phyloP scores from a whole-genome alignment of 768 basidiomycete species.

The Phylloporus rhodoxanthus region DNA sequence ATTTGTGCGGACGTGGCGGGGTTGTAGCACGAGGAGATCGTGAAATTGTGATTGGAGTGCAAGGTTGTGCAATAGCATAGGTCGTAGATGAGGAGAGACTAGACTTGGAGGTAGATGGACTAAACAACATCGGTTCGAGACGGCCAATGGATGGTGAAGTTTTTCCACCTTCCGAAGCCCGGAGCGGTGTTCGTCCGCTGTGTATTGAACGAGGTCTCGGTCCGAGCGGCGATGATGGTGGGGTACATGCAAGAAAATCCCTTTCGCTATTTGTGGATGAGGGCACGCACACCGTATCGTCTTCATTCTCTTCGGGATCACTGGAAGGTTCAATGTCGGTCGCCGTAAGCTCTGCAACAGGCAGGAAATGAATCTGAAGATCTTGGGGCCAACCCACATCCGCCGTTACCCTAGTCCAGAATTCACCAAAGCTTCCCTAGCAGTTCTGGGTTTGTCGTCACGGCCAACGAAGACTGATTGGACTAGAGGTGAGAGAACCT shows the following conservation, averaged over 20 bases:
- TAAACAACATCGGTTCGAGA: conserved; percentile 28
- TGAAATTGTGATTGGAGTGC: conserved; percentile 23
- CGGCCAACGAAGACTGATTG: conserved; percentile 55
- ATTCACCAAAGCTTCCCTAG: conserved; percentile 52
- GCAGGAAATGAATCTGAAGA: conserved; percentile 33
- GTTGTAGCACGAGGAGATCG: conserved; percentile 22
- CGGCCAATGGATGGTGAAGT: conserved; percentile 25
- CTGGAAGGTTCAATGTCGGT: conserved; percentile 22
- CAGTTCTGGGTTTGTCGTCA: conserved; percentile 38
- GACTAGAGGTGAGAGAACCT: conserved; percentile 45
- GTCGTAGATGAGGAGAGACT: conserved; percentile 6
- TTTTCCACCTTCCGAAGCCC: too few species aligned
- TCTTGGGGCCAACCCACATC: conserved; percentile 49
- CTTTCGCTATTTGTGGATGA: conserved; percentile 2
- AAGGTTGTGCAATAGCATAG: conserved; percentile 13
- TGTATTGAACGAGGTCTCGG: conserved; percentile 3
- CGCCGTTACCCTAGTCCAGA: conserved; percentile 53
- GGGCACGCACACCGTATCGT: conserved; percentile 2
- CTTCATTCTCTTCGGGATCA: conserved; percentile 21
- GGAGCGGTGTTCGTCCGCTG: conserved; percentile 2
- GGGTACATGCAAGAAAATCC: conserved; percentile 8
- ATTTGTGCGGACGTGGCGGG: conserved; percentile 36
- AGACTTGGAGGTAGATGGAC: conserved; percentile 2
- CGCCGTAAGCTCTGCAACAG: neutral
- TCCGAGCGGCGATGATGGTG: conserved; percentile 4